Evolutionary conservation across 768 basidiomycete species (phyloP), one percentile per base, ranked within the genome.

Genomic region (Boletus pseudo-olivaceus): DNA sequence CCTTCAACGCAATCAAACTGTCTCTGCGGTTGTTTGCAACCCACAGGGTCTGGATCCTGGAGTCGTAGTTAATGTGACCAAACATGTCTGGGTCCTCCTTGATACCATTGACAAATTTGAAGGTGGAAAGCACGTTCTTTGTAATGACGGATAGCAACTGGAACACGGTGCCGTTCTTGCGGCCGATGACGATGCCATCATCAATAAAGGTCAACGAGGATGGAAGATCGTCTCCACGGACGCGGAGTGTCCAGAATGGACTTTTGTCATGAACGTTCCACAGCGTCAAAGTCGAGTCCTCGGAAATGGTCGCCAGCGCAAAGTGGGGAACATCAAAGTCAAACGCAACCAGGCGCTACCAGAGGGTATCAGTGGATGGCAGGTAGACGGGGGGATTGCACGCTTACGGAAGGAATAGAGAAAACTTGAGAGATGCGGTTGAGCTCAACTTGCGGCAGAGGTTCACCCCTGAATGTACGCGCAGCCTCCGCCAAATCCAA

Each of bases 201-300:
- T 93, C 90, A 47, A 93, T 85, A 67, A 92, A 90, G 20, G 85
- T 88, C 60, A 93, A 74, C 2, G 90, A 93, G 3, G 91, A 93
- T 1, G 91, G 91, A 7, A 78, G 67, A 53, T 90, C 91, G 39
- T 92, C 88, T 30, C 91, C 91, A 7, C 81, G 82, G 62, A 93
- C 80, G 64, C 84, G 85, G 64, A 88, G 82, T 17, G 82, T 82
- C 67, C 85, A 84, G 73, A 90, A 90, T 1, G 89, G 85, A 40
- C 84, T 67, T 62, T 81, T 83, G 68, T 92, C 89, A 50, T 82
- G 84, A 60, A 88, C 82, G 60, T 87, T 89, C 91, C 91, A 93
- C 54, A 88, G 78, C 7, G 85, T 88, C 33, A 93, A 73, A 0
- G 84, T 90, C 7, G 89, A 90, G 63, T 93, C 90, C 54, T 85